These are phyloP conservation scores for Bryum argenteum DNA, from an alignment of 225 moss, liverwort and hornwort genomes.

Conservation along the genomic window DNA sequence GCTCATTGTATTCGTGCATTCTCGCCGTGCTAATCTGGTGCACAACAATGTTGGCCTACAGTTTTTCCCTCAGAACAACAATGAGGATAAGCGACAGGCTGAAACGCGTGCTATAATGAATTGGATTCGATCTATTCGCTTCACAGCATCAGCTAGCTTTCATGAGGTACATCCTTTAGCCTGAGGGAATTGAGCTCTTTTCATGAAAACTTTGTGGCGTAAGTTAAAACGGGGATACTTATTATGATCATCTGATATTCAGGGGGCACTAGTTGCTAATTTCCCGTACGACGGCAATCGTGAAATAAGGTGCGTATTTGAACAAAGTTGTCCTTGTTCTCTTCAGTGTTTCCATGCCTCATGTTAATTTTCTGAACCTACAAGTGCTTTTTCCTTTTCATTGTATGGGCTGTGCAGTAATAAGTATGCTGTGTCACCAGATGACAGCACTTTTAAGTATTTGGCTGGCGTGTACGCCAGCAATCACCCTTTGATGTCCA, in stretches of 20 bases:
- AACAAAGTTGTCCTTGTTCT: conserved; percentile 3
- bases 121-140: conserved; percentile 66
- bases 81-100: conserved; percentile 67
- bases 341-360: neutral
- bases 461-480: conserved; percentile 73
- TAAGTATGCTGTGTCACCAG: conserved; percentile 71
- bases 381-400: neutral
- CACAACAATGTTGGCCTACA: conserved; percentile 35
- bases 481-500: conserved; percentile 65
- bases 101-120: conserved; percentile 78
- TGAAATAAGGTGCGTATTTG: conserved; percentile 59
- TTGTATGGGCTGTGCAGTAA: conserved; percentile 55
- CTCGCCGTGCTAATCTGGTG: conserved; percentile 32
- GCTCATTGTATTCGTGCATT: conserved; percentile 18
- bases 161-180: conserved; percentile 66
- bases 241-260: conserved; percentile 21
- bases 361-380: conserved; percentile 14
- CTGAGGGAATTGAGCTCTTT: neutral
- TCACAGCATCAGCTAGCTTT: conserved; percentile 85
- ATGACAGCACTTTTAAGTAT: conserved; percentile 73
- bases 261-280: conserved; percentile 92
- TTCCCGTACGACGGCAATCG: conserved; percentile 83
- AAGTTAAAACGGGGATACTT: conserved; percentile 7
- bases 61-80: conserved; percentile 69
- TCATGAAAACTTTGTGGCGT: neutral